Percentiles rank a stretch among this genome's conserved stretches.
phyloP scores from a whole-genome alignment of 2,329 filamentous ascomycete genomes.

The Lachnellula suecica region DNA sequence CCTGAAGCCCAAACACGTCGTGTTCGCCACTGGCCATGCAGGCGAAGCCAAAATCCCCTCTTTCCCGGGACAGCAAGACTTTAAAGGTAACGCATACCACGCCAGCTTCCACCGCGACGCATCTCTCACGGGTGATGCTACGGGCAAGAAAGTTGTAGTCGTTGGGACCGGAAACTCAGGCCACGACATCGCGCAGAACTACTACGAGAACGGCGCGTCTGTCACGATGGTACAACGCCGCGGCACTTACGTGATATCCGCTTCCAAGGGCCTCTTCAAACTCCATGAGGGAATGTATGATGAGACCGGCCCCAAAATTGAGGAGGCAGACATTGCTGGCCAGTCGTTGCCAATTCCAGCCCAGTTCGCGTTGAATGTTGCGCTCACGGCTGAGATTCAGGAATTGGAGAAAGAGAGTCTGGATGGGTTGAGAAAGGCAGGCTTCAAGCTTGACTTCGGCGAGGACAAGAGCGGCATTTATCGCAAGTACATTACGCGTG shows the following conservation, averaged over 20 bases:
- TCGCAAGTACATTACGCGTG: slow-evolving; percentile 58
- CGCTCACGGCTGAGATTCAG: slow-evolving; percentile 38
- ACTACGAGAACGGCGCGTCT: slow-evolving; percentile 61
- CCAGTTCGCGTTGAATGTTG: slow-evolving; percentile 57
- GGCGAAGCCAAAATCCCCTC: slow-evolving; percentile 49
- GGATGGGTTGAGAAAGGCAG: slow-evolving; percentile 50
- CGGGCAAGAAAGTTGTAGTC: slow-evolving; percentile 60
- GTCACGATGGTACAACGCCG: slow-evolving; percentile 71
- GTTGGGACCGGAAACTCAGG: slow-evolving; percentile 67
- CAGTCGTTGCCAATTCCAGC: slow-evolving; percentile 59
- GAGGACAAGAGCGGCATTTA: slow-evolving; percentile 33
- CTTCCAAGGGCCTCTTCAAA: slow-evolving; percentile 28
- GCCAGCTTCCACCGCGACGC: slow-evolving; percentile 4
- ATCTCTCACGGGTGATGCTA: slow-evolving; percentile 41
- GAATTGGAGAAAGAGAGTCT: slow-evolving; percentile 38
- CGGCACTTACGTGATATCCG: slow-evolving; percentile 62
- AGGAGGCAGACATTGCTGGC: slow-evolving; percentile 64
- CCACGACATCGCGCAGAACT: slow-evolving; percentile 70
- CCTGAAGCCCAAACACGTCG: slow-evolving; percentile 23
- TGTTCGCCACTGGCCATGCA: slow-evolving; percentile 33
- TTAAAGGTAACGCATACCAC: slow-evolving; percentile 46
- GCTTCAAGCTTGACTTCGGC: slow-evolving; percentile 52
- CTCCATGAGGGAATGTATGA: slow-evolving; percentile 33
- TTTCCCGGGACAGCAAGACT: slow-evolving; percentile 49
- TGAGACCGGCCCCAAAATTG: slow-evolving; percentile 52